Percentiles rank a stretch among this genome's conserved stretches.
These are phyloP conservation scores for Eucalyptus polybractea DNA, from an alignment of 345 rosid species.

Conservation along the genomic window DNA sequence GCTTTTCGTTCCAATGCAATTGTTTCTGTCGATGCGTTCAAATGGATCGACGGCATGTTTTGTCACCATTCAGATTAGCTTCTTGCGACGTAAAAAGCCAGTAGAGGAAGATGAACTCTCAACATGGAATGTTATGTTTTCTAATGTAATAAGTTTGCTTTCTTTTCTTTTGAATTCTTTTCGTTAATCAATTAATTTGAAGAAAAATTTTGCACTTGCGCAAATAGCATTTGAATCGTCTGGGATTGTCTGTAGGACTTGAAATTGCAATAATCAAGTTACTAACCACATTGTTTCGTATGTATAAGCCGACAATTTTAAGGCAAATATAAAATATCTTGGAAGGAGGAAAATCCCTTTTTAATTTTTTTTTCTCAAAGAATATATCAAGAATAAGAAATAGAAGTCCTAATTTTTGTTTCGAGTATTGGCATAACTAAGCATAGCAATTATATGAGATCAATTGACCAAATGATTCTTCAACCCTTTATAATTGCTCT, in stretches of 20 bases:
- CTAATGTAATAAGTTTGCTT: background rate
- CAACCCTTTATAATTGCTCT: background rate
- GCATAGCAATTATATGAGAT: background rate
- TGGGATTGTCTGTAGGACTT: background rate
- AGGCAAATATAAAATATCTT: background rate
- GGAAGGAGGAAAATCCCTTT: background rate
- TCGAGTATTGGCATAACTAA: background rate
- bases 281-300: background rate
- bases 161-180: background rate
- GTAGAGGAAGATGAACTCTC: background rate
- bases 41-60: background rate
- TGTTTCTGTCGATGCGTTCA: background rate
- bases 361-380: rapidly evolving
- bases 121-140: background rate
- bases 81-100: background rate
- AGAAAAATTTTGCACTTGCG: background rate
- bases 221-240: background rate
- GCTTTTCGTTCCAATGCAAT: background rate
- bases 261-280: background rate
- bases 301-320: background rate
- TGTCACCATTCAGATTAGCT: background rate
- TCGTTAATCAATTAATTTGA: background rate
- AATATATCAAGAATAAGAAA: background rate
- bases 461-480: background rate
- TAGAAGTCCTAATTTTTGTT: background rate